These are phyloP conservation scores for Colletotrichum graminicola DNA, from an alignment of 2,329 filamentous ascomycete species.

Conservation along the genomic window DNA sequence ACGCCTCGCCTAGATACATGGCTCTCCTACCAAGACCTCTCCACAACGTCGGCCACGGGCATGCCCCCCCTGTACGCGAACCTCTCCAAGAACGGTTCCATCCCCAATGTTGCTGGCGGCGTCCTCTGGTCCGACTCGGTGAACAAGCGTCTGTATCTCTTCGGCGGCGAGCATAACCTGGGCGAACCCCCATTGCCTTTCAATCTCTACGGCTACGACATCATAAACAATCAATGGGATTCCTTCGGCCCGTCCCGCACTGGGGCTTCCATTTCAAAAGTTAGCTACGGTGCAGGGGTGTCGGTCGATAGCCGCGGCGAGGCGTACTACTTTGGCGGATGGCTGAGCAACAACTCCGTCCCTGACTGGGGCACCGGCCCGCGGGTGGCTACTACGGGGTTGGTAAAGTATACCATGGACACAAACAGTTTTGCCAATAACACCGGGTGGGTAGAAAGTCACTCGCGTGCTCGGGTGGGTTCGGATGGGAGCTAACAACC, in stretches of 20 bases:
- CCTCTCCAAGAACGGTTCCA: constrained; percentile 68
- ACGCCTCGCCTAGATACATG: constrained; percentile 57
- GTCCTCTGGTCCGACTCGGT: constrained; percentile 70
- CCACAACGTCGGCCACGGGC: constrained; percentile 55
- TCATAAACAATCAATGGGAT: constrained; percentile 68
- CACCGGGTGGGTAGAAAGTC: constrained; percentile 52
- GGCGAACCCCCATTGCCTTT: constrained; percentile 58
- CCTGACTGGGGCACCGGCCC: constrained; percentile 62
- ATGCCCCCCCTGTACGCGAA: constrained; percentile 68
- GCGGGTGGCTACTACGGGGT: constrained; percentile 61
- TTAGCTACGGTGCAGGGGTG: constrained; percentile 69
- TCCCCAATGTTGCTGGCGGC: constrained; percentile 62
- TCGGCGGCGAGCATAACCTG: constrained; percentile 67
- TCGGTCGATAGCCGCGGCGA: constrained; percentile 66
- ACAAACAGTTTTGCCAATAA: constrained; percentile 63
- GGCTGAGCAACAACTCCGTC: constrained; percentile 66
- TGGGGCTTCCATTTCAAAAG: constrained; percentile 54
- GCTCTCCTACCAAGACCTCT: constrained; percentile 70
- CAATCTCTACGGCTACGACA: constrained; percentile 69
- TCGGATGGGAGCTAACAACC: background rate
- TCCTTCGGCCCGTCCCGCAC: constrained; percentile 54
- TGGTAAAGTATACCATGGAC: constrained; percentile 70
- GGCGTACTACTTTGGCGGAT: constrained; percentile 74
- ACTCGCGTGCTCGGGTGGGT: background rate
- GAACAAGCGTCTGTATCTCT: constrained; percentile 74